Percentiles rank a stretch among this genome's conserved stretches.
Evolutionary conservation across 108 stramenopile genomes (phyloP).

Genomic region (Pseudonitzschia multistriata): DNA sequence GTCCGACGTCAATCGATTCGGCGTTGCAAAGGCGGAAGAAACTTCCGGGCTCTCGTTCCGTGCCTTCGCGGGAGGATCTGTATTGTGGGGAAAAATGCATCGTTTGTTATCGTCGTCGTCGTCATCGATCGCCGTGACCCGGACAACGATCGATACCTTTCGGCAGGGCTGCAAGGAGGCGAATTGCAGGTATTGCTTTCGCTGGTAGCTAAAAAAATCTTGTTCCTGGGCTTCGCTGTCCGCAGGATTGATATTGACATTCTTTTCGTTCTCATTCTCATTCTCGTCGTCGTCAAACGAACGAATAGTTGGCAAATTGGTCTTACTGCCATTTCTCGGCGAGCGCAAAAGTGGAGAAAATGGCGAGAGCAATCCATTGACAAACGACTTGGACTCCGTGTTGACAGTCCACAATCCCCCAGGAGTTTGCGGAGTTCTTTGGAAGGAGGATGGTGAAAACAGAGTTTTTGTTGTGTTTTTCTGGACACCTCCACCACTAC

Average conservation of each 20-base stretch:
- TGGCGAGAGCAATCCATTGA: constrained; percentile 33
- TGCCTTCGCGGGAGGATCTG: background rate
- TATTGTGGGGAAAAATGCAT: constrained; percentile 42
- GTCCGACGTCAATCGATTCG: no score
- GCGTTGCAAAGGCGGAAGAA: no score
- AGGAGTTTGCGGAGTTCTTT: constrained; percentile 5
- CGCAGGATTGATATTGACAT: background rate
- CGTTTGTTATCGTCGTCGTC: constrained; percentile 18
- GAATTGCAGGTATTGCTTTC: constrained; percentile 24
- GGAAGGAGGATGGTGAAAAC: background rate
- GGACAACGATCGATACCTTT: constrained; percentile 34
- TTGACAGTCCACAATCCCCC: background rate
- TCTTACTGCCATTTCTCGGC: background rate
- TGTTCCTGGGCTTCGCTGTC: background rate
- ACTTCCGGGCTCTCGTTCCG: no score
- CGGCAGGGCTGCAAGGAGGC: constrained; percentile 43
- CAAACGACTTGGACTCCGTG: constrained; percentile 18
- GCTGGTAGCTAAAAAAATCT: background rate
- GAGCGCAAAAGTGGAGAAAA: constrained; percentile 32
- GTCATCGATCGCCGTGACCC: constrained; percentile 16
- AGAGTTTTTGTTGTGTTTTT: background rate
- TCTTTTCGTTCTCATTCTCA: background rate
- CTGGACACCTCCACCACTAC: background rate
- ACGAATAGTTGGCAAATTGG: background rate
- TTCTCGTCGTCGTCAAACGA: background rate